A percentile compares a stretch with the other conserved stretches of the same genome.
These are phyloP conservation scores for Geotrichum klebahnii DNA, from an alignment of 1,139 yeast genomes.

Conservation along the genomic window DNA sequence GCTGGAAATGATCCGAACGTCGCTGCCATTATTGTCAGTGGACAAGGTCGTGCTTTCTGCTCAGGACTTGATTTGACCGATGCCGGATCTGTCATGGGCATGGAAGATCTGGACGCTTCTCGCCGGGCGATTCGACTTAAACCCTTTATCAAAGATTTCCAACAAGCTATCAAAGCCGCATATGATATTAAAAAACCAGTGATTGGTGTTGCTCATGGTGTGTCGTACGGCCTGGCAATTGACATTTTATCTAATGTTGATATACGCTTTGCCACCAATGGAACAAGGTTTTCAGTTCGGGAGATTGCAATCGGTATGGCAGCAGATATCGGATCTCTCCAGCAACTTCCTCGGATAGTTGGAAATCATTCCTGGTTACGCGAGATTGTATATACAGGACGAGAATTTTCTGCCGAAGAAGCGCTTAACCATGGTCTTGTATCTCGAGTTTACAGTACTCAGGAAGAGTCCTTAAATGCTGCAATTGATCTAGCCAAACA, in stretches of 20 bases:
- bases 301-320: slow-evolving; percentile 73
- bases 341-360: slow-evolving; percentile 56
- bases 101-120: slow-evolving; percentile 36
- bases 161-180: slow-evolving; percentile 45
- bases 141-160: slow-evolving; percentile 50
- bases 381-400: slow-evolving; percentile 64
- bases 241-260: slow-evolving; percentile 60
- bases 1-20: slow-evolving; percentile 49
- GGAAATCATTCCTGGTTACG: slow-evolving; percentile 57
- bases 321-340: slow-evolving; percentile 77
- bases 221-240: slow-evolving; percentile 58
- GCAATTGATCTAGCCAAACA: slow-evolving; percentile 52
- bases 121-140: slow-evolving; percentile 37
- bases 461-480: slow-evolving; percentile 48
- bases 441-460: slow-evolving; percentile 46
- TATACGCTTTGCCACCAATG: slow-evolving; percentile 56
- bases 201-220: slow-evolving; percentile 47
- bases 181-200: slow-evolving; percentile 41
- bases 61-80: slow-evolving; percentile 58
- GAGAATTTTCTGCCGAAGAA: slow-evolving; percentile 51
- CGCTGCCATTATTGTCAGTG: slow-evolving; percentile 56
- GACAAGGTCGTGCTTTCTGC: slow-evolving; percentile 55
- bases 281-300: slow-evolving; percentile 55
- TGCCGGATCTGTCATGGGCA: slow-evolving; percentile 5
- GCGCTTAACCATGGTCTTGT: slow-evolving; percentile 57